Conservation (phyloP, 768 basidiomycete genomes). For the Tubosaeta sp. region DNA sequence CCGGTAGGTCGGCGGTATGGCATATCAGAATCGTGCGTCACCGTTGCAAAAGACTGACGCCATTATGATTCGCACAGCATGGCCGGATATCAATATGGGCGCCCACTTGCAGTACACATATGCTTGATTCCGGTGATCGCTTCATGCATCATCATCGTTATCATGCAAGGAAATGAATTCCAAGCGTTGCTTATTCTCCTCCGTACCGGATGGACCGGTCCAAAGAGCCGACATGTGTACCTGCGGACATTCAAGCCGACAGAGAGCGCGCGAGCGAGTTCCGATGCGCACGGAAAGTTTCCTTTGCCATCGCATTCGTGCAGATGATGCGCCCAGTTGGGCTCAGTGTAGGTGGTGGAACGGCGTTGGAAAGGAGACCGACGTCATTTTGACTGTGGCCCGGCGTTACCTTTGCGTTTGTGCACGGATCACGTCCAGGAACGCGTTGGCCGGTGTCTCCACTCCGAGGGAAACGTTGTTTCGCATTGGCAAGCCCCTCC, state of each 20-base stretch:
- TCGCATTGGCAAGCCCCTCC: background rate
- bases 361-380: slow-evolving; percentile 7
- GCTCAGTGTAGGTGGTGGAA: background rate
- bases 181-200: background rate
- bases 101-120: background rate
- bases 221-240: background rate
- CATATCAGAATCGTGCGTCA: background rate
- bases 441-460: background rate
- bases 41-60: background rate
- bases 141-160: background rate
- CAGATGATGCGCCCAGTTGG: background rate
- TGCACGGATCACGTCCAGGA: slow-evolving; percentile 18
- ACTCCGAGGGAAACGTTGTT: background rate
- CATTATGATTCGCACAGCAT: slow-evolving; percentile 4
- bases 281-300: slow-evolving; percentile 9
- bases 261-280: background rate
- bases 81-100: background rate
- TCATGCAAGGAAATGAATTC: background rate
- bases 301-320: background rate
- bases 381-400: background rate
- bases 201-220: background rate
- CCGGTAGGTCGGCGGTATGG: background rate
- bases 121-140: background rate
- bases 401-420: background rate
- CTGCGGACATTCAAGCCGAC: background rate